Conservation (phyloP, 768 basidiomycete genomes). For the Serendipita indica region DNA sequence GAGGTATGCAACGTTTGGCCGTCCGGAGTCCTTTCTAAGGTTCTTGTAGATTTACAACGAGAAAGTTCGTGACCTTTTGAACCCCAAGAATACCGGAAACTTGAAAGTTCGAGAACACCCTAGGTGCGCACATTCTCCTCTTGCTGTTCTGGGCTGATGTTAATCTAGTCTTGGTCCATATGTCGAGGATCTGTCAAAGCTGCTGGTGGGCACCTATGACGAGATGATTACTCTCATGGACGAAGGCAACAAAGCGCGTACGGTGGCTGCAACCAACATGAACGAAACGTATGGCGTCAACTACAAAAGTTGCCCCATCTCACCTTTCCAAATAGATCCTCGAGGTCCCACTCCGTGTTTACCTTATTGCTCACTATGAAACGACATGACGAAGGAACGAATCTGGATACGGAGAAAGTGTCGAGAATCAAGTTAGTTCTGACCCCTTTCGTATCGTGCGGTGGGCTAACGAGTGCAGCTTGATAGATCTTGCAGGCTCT, state of each 20-base stretch:
- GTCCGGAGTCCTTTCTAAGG: background rate
- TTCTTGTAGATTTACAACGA: conserved; percentile 74
- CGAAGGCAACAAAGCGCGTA: conserved; percentile 96
- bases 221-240: conserved; percentile 99
- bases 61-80: conserved; percentile 93
- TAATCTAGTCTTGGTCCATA: conserved; percentile 62
- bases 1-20: conserved; percentile 41
- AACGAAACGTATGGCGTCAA: conserved; percentile 76
- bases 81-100: conserved; percentile 93
- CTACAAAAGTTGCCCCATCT: conserved; percentile 1
- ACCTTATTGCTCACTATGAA: conserved; percentile 91
- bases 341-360: conserved; percentile 96
- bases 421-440: conserved; percentile 72
- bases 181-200: conserved; percentile 91
- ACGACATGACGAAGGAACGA: conserved; percentile 66
- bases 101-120: conserved; percentile 96
- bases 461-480: conserved; percentile 28
- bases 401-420: conserved; percentile 95
- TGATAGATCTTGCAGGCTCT: conserved; percentile 93
- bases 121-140: conserved; percentile 24
- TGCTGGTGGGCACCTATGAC: conserved; percentile 78
- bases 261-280: conserved; percentile 98
- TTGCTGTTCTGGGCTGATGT: background rate
- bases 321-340: conserved; percentile 40
- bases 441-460: background rate